Evolutionary conservation across 495 filamentous ascomycete genomes (phyloP), one percentile per base, ranked within the genome.

Genomic region (Chaetomium cochliodes): DNA sequence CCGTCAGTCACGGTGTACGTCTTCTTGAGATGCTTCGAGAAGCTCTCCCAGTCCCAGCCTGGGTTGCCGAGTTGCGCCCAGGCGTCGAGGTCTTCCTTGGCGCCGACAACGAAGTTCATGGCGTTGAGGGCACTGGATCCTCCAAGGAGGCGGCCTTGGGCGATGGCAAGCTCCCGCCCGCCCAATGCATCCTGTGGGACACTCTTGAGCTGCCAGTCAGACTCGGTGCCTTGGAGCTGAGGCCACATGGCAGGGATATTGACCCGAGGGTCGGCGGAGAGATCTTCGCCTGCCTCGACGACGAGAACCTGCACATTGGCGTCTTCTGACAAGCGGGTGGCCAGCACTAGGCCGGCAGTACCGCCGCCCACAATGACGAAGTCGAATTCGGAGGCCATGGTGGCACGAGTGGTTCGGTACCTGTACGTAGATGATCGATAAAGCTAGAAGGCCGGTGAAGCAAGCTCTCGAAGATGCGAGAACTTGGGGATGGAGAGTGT

Each of bases 261-360:
- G 23, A 70, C 51, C 5, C 46, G 57, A 0, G 64, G 42, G 39
- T 69, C 67, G 18, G 25, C 56, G 20, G 58, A 60, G 18, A 64
- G 66, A 51, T 74, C 66, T 1, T 49, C 68, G 13, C 81, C 81
- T 2, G 80, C 77, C 64, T 84, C 82, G 26, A 84, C 53, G 20
- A 84, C 66, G 26, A 83, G 72, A 13, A 84, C 73, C 0, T 67
- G 66, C 12, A 68, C 63, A 39, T 70, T 66, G 1, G 68, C 65
- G 61, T 81, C 72, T 60, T 82, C 79, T 15, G 80, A 77, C 6
- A 83, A 76, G 18, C 80, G 76, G 39, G 73, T 72, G 39, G 82
- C 82, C 6, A 84, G 65, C 5, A 82, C 81, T 30, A 79, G 77
- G 51, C 81, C 82, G 11, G 78, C 76, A 42, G 79, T 78, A 5